These are phyloP conservation scores for Neurospora sp. DNA, from an alignment of 2,329 filamentous ascomycete species.

Conservation along the genomic window DNA sequence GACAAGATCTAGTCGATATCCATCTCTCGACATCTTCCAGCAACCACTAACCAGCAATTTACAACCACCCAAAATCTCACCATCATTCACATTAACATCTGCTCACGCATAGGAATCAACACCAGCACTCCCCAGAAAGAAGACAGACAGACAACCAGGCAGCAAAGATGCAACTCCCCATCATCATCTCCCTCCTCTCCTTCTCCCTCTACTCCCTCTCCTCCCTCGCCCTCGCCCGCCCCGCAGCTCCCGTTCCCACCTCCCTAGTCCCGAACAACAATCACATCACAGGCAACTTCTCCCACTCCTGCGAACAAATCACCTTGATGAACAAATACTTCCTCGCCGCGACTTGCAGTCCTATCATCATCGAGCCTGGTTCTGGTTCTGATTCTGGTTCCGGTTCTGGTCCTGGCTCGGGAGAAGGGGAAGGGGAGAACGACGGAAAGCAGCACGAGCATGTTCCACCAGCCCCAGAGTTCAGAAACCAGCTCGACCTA, in stretches of 20 bases:
- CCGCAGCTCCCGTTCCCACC: too few relatives aligned
- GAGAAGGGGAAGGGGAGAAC: too few relatives aligned
- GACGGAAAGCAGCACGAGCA: too few relatives aligned
- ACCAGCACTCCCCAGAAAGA: background rate
- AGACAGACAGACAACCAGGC: background rate
- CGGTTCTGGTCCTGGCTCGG: too few relatives aligned
- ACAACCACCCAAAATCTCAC: background rate
- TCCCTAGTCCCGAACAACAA: background rate
- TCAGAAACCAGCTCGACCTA: slow-evolving; percentile 10
- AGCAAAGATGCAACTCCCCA: background rate
- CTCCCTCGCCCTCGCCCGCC: background rate
- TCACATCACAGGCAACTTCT: slow-evolving; percentile 6
- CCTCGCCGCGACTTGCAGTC: slow-evolving; percentile 7
- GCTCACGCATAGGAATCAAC: background rate
- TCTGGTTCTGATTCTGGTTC: too few relatives aligned
- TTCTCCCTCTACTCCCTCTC: too few relatives aligned
- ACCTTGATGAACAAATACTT: slow-evolving; percentile 1
- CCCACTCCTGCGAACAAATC: slow-evolving; percentile 9
- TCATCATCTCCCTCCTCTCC: background rate
- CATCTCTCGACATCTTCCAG: too few relatives aligned
- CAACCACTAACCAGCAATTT: background rate
- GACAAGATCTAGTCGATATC: too few relatives aligned
- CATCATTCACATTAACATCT: background rate
- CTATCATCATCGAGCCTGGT: background rate
- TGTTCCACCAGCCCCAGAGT: background rate